phyloP scores from a whole-genome alignment of 129 eudicot species.

The Arctium lappa region DNA sequence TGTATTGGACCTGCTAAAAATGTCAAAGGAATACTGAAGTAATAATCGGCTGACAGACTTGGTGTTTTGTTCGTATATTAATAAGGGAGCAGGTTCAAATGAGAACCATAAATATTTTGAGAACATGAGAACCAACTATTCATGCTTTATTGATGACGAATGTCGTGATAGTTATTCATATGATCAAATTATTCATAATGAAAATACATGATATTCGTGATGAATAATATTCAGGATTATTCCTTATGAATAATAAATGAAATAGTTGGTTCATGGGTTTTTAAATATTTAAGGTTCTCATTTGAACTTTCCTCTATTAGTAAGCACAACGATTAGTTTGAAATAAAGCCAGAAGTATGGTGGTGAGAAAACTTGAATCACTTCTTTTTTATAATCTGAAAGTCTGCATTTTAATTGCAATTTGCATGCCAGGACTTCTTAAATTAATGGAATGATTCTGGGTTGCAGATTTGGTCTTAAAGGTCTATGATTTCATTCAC shows the following conservation, averaged over 20 bases:
- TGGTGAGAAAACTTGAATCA: neutral
- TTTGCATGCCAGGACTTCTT: neutral
- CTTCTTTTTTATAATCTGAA: neutral
- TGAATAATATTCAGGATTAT: neutral
- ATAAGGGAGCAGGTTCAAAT: neutral
- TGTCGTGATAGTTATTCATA: neutral
- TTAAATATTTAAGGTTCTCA: neutral
- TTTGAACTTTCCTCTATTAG: neutral
- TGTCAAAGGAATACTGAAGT: neutral
- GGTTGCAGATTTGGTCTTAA: slow-evolving; percentile 1
- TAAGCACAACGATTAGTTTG: neutral
- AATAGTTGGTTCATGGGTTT: neutral
- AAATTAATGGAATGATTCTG: neutral
- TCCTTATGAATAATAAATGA: neutral
- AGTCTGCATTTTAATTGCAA: neutral
- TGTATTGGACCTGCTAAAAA: neutral
- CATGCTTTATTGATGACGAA: neutral
- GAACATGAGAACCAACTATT: neutral
- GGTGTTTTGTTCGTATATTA: neutral
- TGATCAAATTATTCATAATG: neutral
- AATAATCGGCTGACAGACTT: neutral
- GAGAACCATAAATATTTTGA: neutral
- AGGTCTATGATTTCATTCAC: neutral
- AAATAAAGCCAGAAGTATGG: neutral
- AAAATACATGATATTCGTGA: neutral